Evolutionary conservation across 805 yeast genomes (phyloP).

Genomic region (Myxozyma melibiosi): DNA sequence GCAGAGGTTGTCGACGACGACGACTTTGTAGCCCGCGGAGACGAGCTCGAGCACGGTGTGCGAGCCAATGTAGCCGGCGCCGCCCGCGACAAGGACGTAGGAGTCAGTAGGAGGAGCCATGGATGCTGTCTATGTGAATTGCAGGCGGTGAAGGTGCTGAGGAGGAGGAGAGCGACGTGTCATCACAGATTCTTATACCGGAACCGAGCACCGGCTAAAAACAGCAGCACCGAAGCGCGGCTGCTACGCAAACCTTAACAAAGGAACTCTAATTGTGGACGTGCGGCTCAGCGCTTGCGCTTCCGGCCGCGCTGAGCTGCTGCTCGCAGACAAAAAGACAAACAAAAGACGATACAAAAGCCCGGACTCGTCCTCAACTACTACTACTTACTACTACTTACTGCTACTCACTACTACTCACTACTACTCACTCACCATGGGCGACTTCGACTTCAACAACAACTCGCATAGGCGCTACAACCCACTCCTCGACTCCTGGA

Average conservation of each 20-base stretch:
- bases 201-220: background rate
- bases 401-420: too few species aligned
- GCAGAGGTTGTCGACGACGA: constrained; percentile 69
- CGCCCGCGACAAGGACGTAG: constrained; percentile 74
- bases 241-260: background rate
- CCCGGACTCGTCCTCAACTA: too few species aligned
- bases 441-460: constrained; percentile 30
- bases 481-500: constrained; percentile 69
- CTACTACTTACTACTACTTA: too few species aligned
- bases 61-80: constrained; percentile 85
- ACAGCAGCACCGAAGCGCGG: background rate
- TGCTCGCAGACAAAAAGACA: background rate
- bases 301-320: background rate
- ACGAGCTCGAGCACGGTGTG: constrained; percentile 71
- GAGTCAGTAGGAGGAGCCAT: constrained; percentile 29
- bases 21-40: constrained; percentile 64
- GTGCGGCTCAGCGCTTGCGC: constrained; percentile 19
- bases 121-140: background rate
- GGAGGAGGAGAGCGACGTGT: background rate
- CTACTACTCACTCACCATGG: background rate
- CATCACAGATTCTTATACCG: background rate
- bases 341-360: too few species aligned
- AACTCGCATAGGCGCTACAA: constrained; percentile 67
- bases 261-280: background rate
- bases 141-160: background rate